phyloP scores from a whole-genome alignment of 176 grass and related monocot species.

The Lolium rigidum region DNA sequence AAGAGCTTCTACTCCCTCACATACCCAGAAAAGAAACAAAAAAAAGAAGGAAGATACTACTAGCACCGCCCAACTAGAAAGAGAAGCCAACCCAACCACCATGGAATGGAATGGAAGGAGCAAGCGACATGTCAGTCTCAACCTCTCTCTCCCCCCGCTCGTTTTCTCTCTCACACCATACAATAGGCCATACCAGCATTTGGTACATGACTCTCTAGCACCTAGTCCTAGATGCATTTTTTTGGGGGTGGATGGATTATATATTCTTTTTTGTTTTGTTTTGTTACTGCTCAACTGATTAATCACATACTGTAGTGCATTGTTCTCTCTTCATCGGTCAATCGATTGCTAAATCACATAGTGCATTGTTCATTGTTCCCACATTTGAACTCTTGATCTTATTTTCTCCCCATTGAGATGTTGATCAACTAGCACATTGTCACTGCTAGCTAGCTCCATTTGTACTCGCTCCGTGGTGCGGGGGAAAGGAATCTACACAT shows the following conservation, averaged over 20 bases:
- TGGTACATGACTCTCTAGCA: conserved; percentile 34
- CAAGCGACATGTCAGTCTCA: conserved; percentile 38
- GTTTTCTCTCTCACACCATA: conserved; percentile 14
- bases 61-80: conserved; percentile 37
- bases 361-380: neutral
- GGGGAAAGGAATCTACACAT: conserved; percentile 9
- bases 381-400: neutral
- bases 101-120: conserved; percentile 26
- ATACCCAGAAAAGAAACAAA: neutral
- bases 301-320: neutral
- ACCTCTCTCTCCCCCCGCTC: neutral
- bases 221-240: conserved; percentile 23
- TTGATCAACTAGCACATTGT: conserved; percentile 4
- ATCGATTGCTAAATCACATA: no score
- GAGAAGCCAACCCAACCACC: conserved; percentile 53
- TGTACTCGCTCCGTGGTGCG: neutral
- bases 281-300: neutral
- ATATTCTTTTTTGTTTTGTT: neutral
- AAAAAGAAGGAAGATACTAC: neutral
- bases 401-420: neutral
- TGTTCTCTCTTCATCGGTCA: neutral
- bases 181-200: conserved; percentile 21
- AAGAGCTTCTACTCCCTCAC: conserved; percentile 26
- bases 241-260: neutral
- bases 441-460: conserved; percentile 10